Evolutionary conservation across 2,329 filamentous ascomycete genomes (phyloP).

Genomic region (Fusarium decemcellulare): DNA sequence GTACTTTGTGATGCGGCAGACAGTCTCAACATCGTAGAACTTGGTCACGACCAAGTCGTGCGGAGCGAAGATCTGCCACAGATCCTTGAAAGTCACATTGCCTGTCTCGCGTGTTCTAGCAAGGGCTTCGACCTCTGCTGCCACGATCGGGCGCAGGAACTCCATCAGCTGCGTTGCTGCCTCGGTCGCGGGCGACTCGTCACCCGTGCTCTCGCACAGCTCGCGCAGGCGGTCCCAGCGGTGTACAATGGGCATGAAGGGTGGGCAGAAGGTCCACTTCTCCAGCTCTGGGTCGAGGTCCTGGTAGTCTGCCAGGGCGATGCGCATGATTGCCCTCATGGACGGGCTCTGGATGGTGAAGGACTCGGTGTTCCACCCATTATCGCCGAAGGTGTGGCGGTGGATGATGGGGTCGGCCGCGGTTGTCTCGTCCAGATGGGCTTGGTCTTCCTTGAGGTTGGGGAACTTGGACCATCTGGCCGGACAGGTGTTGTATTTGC

Average conservation of each 20-base stretch:
- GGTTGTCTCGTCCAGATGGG: neutral
- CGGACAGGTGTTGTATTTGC: neutral
- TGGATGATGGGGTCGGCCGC: slow-evolving; percentile 16
- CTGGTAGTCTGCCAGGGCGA: slow-evolving; percentile 14
- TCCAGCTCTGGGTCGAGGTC: slow-evolving; percentile 21
- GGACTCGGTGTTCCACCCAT: slow-evolving; percentile 8
- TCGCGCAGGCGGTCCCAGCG: slow-evolving; percentile 14
- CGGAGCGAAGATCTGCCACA: slow-evolving; percentile 56
- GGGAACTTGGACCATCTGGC: slow-evolving; percentile 20
- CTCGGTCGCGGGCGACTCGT: neutral
- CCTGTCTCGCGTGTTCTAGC: slow-evolving; percentile 47
- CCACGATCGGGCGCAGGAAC: slow-evolving; percentile 51
- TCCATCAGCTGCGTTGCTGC: slow-evolving; percentile 36
- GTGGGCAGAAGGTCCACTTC: slow-evolving; percentile 24
- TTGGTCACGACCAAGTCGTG: slow-evolving; percentile 49
- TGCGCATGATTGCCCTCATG: slow-evolving; percentile 14
- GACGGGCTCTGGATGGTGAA: slow-evolving; percentile 23
- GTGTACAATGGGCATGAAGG: slow-evolving; percentile 29
- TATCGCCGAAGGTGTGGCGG: neutral
- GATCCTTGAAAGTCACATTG: slow-evolving; percentile 47
- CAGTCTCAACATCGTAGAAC: slow-evolving; percentile 52
- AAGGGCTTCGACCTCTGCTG: slow-evolving; percentile 44
- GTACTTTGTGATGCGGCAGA: slow-evolving; percentile 53
- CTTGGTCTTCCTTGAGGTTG: neutral
- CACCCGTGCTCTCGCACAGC: neutral